A percentile compares a stretch with the other conserved stretches of the same genome.
Evolutionary conservation across 768 basidiomycete genomes (phyloP).

Genomic region (Leccinellum rugosiceps): DNA sequence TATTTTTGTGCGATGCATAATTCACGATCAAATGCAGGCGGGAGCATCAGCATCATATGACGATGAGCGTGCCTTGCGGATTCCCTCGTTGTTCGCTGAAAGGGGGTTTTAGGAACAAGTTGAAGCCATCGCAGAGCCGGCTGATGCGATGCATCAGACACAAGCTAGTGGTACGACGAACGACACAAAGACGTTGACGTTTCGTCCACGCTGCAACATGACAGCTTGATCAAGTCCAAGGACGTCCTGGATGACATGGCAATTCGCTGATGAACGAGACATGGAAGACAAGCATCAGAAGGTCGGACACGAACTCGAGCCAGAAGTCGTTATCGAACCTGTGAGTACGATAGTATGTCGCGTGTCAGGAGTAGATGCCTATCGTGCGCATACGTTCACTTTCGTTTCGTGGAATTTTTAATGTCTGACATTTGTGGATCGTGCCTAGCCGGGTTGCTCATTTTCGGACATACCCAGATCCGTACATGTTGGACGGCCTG

Average conservation of each 20-base stretch:
- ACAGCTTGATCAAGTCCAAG: no score
- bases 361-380: slow-evolving; percentile 87
- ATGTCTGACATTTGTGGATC: background rate
- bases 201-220: no score
- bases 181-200: no score
- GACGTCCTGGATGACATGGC: no score
- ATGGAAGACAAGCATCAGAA: no score
- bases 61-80: slow-evolving; percentile 23
- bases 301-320: no score
- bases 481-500: slow-evolving; percentile 89
- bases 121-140: slow-evolving; percentile 59
- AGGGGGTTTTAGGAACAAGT: slow-evolving; percentile 54
- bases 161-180: slow-evolving; percentile 32
- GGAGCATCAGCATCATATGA: slow-evolving; percentile 71
- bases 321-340: slow-evolving; percentile 86
- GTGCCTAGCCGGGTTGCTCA: slow-evolving; percentile 69
- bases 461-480: slow-evolving; percentile 73
- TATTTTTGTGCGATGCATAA: no score
- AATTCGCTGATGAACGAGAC: no score
- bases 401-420: background rate
- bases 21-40: slow-evolving; percentile 47
- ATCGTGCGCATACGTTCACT: slow-evolving; percentile 50
- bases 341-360: slow-evolving; percentile 76
- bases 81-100: slow-evolving; percentile 2
- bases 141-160: slow-evolving; percentile 32